phyloP scores from a whole-genome alignment of 305 asterid species.

The Fraxinus platypoda region DNA sequence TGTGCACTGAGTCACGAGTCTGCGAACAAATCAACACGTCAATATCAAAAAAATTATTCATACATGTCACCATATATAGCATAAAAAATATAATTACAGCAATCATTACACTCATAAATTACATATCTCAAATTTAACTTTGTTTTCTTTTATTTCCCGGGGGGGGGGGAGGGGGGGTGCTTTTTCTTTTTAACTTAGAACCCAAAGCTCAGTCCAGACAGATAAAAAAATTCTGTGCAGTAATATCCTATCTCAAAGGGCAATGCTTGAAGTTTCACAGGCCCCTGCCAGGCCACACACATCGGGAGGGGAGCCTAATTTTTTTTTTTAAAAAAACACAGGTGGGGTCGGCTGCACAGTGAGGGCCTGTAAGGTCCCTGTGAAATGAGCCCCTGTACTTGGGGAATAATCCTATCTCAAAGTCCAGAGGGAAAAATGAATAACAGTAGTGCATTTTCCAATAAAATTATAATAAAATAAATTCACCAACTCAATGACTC shows the following conservation, averaged over 20 bases:
- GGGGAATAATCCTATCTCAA: background rate
- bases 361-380: too few species aligned
- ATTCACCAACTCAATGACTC: background rate
- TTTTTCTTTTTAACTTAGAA: background rate
- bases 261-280: too few species aligned
- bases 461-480: background rate
- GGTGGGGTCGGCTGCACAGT: too few species aligned
- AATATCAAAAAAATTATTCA: background rate
- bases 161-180: background rate
- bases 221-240: background rate
- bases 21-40: background rate
- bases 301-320: too few species aligned
- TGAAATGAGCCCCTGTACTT: too few species aligned
- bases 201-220: background rate
- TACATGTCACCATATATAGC: background rate
- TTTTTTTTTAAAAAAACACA: too few species aligned
- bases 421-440: background rate
- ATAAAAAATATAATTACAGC: background rate
- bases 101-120: conserved; percentile 7
- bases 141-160: background rate
- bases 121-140: background rate
- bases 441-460: background rate
- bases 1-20: background rate
- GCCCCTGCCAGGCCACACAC: too few species aligned
- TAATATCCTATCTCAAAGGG: background rate